phyloP scores from a whole-genome alignment of 805 yeast species.

The Cyberlindnera sargentensis region DNA sequence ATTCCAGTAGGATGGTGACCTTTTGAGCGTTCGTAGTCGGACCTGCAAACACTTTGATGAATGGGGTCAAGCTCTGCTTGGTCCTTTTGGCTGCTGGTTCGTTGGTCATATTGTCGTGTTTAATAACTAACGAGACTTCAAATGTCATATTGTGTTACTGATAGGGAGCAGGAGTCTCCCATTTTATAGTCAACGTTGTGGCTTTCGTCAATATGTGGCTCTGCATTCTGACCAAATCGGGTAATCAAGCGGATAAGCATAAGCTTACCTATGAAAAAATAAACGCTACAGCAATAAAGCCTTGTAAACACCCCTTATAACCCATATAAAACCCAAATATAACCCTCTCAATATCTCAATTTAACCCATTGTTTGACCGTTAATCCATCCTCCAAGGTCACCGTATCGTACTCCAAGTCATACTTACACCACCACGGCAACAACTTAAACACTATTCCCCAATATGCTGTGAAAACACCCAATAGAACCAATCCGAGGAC shows the following conservation, averaged over 20 bases:
- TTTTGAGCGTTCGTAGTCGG: conserved; percentile 36
- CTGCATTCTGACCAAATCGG: not conserved
- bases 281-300: no score
- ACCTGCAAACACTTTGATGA: conserved; percentile 34
- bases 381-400: conserved; percentile 49
- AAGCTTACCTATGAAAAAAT: no score
- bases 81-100: not conserved
- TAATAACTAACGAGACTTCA: no score
- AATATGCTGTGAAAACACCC: conserved; percentile 39
- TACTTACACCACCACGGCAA: conserved; percentile 43
- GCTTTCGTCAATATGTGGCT: no score
- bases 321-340: not conserved
- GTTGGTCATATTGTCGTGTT: not conserved
- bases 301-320: not conserved
- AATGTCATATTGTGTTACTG: no score
- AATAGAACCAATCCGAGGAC: conserved; percentile 37
- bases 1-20: conserved; percentile 29
- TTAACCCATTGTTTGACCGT: conserved; percentile 51
- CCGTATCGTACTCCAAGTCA: conserved; percentile 33
- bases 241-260: not conserved
- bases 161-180: no score
- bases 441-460: conserved; percentile 45
- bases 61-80: conserved; percentile 26
- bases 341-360: not conserved
- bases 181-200: no score